Evolutionary conservation across 139 green algal genomes (phyloP).

Genomic region (Penium margaritaceum): DNA sequence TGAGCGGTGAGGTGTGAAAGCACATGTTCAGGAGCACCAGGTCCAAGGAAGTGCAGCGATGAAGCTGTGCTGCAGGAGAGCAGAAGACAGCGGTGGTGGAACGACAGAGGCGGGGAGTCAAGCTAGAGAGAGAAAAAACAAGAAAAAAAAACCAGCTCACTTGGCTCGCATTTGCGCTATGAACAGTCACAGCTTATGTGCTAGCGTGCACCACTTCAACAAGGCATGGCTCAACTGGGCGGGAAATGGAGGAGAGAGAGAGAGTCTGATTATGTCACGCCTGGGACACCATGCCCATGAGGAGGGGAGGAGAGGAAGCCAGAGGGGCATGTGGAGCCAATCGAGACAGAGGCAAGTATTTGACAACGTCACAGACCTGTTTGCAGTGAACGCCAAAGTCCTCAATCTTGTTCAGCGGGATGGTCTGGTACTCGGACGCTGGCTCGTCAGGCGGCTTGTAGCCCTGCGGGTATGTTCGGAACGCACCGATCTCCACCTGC

Average conservation of each 20-base stretch:
- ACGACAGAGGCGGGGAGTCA: too few species aligned
- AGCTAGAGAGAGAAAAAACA: too few species aligned
- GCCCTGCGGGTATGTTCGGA: slow-evolving; percentile 66
- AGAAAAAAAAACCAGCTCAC: too few species aligned
- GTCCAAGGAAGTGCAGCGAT: background rate
- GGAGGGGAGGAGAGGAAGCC: too few species aligned
- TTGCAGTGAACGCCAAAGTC: slow-evolving; percentile 85
- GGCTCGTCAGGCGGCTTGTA: slow-evolving; percentile 77
- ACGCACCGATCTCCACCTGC: slow-evolving; percentile 86
- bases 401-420: slow-evolving; percentile 95
- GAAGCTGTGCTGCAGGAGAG: background rate
- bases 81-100: background rate
- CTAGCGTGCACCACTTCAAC: too few species aligned
- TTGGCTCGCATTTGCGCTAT: too few species aligned
- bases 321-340: too few species aligned
- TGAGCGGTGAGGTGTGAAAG: background rate
- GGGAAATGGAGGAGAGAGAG: background rate
- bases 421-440: slow-evolving; percentile 89
- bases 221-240: background rate
- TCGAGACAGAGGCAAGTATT: too few species aligned
- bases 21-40: background rate
- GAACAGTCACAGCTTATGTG: too few species aligned
- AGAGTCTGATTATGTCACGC: background rate
- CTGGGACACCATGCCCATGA: background rate
- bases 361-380: slow-evolving; percentile 33